A percentile compares a stretch with the other conserved stretches of the same genome.
Conservation (phyloP, 352 stramenopile genomes). For the Bremia lactucae region DNA sequence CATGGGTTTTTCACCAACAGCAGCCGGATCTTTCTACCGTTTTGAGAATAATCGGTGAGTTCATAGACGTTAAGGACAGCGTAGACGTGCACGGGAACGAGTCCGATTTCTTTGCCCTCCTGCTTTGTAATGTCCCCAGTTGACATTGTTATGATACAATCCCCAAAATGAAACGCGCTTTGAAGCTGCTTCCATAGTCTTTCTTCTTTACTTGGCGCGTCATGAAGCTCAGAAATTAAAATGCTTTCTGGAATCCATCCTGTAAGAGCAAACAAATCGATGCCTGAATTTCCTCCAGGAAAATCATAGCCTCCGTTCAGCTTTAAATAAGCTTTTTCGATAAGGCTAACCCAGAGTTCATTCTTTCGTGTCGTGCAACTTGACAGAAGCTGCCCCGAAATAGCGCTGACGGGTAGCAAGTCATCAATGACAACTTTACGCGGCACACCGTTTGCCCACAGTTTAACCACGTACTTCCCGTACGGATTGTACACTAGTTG, state of each 20-base stretch:
- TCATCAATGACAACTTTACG: slow-evolving; percentile 94
- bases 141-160: slow-evolving; percentile 96
- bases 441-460: slow-evolving; percentile 92
- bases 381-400: slow-evolving; percentile 63
- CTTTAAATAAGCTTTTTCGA: slow-evolving; percentile 99
- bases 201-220: slow-evolving; percentile 90
- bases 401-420: slow-evolving; percentile 79
- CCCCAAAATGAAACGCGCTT: slow-evolving; percentile 89
- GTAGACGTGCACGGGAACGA: slow-evolving; percentile 95
- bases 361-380: slow-evolving; percentile 74
- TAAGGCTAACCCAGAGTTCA: slow-evolving; percentile 89
- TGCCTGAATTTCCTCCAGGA: slow-evolving; percentile 92
- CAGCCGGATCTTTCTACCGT: slow-evolving; percentile 52
- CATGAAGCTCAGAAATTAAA: slow-evolving; percentile 44
- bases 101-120: slow-evolving; percentile 76
- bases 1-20: slow-evolving; percentile 96
- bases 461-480: slow-evolving; percentile 95
- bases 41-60: slow-evolving; percentile 19
- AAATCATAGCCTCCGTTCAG: slow-evolving; percentile 96
- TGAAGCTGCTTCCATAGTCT: slow-evolving; percentile 92
- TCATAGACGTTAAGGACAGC: slow-evolving; percentile 90
- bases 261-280: slow-evolving; percentile 97
- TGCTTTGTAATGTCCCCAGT: slow-evolving; percentile 76
- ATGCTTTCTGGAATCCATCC: slow-evolving; percentile 96
- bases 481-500: slow-evolving; percentile 80